These are phyloP conservation scores for Salvia miltiorrhiza DNA, from an alignment of 257 asterid genomes.

Conservation along the genomic window DNA sequence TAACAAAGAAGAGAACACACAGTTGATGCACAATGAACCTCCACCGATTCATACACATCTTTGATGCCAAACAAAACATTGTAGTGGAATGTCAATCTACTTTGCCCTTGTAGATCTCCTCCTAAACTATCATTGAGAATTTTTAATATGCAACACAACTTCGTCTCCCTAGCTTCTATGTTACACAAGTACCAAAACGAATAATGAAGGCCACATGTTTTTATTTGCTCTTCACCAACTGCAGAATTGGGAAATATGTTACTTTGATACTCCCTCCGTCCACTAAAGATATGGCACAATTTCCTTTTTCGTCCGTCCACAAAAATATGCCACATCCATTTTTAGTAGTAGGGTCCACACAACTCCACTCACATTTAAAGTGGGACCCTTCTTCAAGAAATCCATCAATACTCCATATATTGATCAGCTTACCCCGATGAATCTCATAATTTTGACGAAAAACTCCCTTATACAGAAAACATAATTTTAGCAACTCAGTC, in stretches of 20 bases:
- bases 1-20: neutral
- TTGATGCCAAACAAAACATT: neutral
- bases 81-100: neutral
- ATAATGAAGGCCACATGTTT: neutral
- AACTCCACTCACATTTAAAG: too few relatives aligned
- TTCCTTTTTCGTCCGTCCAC: too few relatives aligned
- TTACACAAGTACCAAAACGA: neutral
- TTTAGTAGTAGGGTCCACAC: too few relatives aligned
- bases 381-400: neutral
- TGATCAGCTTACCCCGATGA: neutral
- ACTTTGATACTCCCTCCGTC: too few relatives aligned
- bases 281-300: too few relatives aligned
- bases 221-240: neutral
- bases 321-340: too few relatives aligned
- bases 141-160: neutral
- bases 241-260: neutral
- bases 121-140: neutral
- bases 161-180: neutral
- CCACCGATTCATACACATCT: neutral
- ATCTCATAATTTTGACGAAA: neutral
- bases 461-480: slow-evolving; percentile 4
- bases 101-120: neutral
- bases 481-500: neutral
- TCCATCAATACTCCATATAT: neutral
- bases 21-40: neutral